Evolutionary conservation across 2,329 filamentous ascomycete species (phyloP), one percentile per base, ranked within the genome.

Genomic region (Xylaria sp.): DNA sequence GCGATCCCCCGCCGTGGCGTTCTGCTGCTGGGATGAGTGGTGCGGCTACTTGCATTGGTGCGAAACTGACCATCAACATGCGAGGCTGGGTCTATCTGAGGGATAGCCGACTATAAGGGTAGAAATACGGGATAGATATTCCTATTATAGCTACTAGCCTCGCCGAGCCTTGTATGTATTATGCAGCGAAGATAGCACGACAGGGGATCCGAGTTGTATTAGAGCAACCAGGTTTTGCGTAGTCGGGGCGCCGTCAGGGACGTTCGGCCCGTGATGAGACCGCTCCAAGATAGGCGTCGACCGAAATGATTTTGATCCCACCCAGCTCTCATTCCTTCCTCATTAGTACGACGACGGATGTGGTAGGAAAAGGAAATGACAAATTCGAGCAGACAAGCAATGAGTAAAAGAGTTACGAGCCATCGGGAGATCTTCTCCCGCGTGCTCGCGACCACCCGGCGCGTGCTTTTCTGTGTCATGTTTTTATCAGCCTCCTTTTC

Each of bases 11-110:
- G 62, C 47, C 55, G 66, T 68, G 68, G 66, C 52, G 63, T 55
- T 45, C 57, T 61, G 19, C 19, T 60, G 61, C 63, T 55, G 57
- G 67, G 69, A 69, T 69, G 45, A 62, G 59, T 25, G 43, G 59
- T 63, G 66, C 70, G 70, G 69, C 64, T 71, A 70, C 60, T 46
- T 70, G 68, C 71, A 65, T 63, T 65, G 57, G 63, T 57, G 56
- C 37, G 42, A 57, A 28, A 56, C 49, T 51, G 21, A 51, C 49
- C 49, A 42, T 52, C 28, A 52, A 47, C 33, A 56, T 64, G 53
- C 57, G 52, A 54, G 51, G 19, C n/a, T n/a, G n/a, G n/a, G n/a
- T n/a, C n/a, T n/a, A n/a, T n/a, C 42, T 35, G 56, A 47, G 43
- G 31, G 50, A 46, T 51, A 25, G 28, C 28, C 28, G 28, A 9